A percentile compares a stretch with the other conserved stretches of the same genome.
Conservation (phyloP, 345 rosid genomes). For the Brassica nigra region DNA sequence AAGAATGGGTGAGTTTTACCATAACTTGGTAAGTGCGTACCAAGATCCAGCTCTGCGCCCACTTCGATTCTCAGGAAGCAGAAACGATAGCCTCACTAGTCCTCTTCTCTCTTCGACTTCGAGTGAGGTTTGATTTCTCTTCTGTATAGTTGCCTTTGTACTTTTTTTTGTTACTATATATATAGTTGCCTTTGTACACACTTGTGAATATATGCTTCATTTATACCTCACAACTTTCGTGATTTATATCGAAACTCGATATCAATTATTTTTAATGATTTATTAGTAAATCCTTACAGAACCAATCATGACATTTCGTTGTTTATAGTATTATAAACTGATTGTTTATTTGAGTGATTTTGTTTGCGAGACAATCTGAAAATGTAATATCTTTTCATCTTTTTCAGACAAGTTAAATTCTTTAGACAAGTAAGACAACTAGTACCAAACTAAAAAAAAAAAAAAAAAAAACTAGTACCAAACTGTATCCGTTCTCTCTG, state of each 20-base stretch:
- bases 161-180: neutral
- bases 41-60: constrained; percentile 81
- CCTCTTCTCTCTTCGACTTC: constrained; percentile 73
- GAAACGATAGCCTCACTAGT: constrained; percentile 53
- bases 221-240: constrained; percentile 17
- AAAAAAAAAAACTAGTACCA: too few species aligned
- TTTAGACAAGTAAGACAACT: too few species aligned
- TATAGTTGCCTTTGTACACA: constrained; percentile 4
- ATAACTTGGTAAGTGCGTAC: constrained; percentile 62
- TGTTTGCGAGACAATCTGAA: neutral
- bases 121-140: constrained; percentile 38
- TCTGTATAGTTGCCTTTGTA: constrained; percentile 1
- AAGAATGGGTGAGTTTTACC: constrained; percentile 61
- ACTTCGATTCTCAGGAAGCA: constrained; percentile 49
- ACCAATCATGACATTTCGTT: neutral
- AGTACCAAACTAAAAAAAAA: too few species aligned
- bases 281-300: neutral
- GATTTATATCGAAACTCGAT: constrained; percentile 7
- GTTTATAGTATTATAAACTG: neutral
- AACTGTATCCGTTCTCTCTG: too few species aligned
- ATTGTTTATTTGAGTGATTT: neutral
- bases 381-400: too few species aligned
- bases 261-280: neutral
- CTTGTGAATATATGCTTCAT: constrained; percentile 26
- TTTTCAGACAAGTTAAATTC: too few species aligned